Evolutionary conservation across 78 protist species (phyloP), one percentile per base, ranked within the genome.

Genomic region (Protostelium mycophagum): DNA sequence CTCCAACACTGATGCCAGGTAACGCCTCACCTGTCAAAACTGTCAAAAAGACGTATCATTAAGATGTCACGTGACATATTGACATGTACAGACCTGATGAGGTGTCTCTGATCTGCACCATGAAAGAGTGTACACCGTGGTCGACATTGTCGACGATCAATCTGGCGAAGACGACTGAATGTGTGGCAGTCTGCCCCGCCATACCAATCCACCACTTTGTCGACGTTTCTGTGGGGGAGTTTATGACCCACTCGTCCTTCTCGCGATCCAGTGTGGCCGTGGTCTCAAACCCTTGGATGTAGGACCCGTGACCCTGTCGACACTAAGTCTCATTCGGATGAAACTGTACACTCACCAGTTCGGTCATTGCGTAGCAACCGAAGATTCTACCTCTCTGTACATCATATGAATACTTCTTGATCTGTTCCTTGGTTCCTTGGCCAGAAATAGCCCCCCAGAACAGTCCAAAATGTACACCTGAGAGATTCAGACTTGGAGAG

Each of bases 161-260:
- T 28, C 93, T 92, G 0, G 98, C 98, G 34, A 95, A 86, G 34
- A 91, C 90, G 28, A 96, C 97, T 31, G 91, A 38, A 83, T 92
- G 93, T 23, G 88, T 93, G 1, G 98, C 97, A 28, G 93, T 89
- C 29, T 90, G 83, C 36, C 93, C 97, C 25, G 93, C 88, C 37
- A 91, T 90, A 16, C 97, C 97, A 31, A 91, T 88, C 99, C 99
- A 97, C 85, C 94, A 95, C 95, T 97, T 97, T 28, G 93, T 93
- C 31, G 96, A 37, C 0, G 94, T 88, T 73, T 92, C 86, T 29
- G 96, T 94, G 35, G 94, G 95, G 28, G 93, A 92, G 87, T 97
- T 29, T 85, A 97, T 85, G 83, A 97, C 38, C 35, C 96, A 96
- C 51, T 90, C 92, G n/a, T 97, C 63, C 29, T 90, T 94, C 85